phyloP scores from a whole-genome alignment of 495 filamentous ascomycete genomes.

The Podospora tetraspora region DNA sequence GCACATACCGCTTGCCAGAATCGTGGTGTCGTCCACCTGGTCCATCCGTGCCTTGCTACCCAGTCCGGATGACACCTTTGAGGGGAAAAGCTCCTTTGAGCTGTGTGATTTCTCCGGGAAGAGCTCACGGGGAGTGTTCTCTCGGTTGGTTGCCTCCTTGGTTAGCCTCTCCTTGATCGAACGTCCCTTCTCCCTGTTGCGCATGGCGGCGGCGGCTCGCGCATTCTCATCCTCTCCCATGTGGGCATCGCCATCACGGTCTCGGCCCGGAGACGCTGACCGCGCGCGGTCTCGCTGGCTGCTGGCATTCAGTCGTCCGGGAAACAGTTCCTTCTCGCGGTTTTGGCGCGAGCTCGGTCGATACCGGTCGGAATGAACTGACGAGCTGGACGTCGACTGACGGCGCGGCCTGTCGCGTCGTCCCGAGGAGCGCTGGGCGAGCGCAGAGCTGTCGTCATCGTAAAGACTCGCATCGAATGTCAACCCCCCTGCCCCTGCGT shows the following conservation, averaged over 20 bases:
- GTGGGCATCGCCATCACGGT: conserved; percentile 53
- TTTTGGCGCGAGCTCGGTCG: conserved; percentile 28
- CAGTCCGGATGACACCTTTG: conserved; percentile 36
- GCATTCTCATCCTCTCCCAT: conserved; percentile 38
- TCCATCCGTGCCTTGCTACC: conserved; percentile 36
- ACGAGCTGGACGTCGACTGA: conserved; percentile 32
- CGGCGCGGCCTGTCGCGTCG: conserved; percentile 22
- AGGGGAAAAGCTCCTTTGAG: conserved; percentile 68
- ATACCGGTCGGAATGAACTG: conserved; percentile 25
- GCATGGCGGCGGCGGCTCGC: conserved; percentile 26
- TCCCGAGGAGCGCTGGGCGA: conserved; percentile 27
- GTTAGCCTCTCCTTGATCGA: conserved; percentile 40
- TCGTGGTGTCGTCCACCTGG: conserved; percentile 41
- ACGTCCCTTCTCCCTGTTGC: conserved; percentile 43
- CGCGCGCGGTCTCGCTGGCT: conserved; percentile 52
- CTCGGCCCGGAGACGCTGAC: conserved; percentile 64
- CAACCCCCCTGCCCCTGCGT: conserved; percentile 44
- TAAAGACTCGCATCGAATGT: conserved; percentile 71
- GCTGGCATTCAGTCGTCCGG: conserved; percentile 26
- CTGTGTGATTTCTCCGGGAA: conserved; percentile 54
- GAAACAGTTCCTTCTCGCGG: conserved; percentile 51
- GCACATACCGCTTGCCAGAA: conserved; percentile 36
- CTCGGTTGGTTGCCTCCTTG: conserved; percentile 37
- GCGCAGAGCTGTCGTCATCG: conserved; percentile 55
- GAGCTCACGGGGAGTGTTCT: conserved; percentile 44